These are phyloP conservation scores for Kwoniella pini DNA, from an alignment of 768 basidiomycete species.

Conservation along the genomic window DNA sequence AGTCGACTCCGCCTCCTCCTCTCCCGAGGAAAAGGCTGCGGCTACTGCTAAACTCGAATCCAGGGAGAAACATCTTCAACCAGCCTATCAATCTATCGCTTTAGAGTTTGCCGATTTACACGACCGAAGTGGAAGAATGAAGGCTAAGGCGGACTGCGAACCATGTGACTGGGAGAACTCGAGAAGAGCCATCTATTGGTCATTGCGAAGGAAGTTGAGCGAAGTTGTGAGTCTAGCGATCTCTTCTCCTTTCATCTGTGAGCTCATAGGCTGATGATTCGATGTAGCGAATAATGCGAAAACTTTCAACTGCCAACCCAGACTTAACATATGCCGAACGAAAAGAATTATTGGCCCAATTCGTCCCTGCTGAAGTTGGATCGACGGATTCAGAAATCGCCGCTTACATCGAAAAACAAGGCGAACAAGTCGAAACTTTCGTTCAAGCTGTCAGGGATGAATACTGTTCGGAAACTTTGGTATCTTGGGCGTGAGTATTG, in stretches of 20 bases:
- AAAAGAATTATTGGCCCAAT: slow-evolving; percentile 63
- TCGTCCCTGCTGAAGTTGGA: slow-evolving; percentile 56
- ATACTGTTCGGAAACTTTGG: slow-evolving; percentile 40
- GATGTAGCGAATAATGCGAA: slow-evolving; percentile 57
- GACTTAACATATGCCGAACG: slow-evolving; percentile 69
- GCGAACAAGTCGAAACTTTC: slow-evolving; percentile 33
- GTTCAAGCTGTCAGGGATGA: slow-evolving; percentile 38
- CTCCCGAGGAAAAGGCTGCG: slow-evolving; percentile 70
- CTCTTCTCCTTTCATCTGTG: slow-evolving; percentile 54
- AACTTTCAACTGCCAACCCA: slow-evolving; percentile 71
- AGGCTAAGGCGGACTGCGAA: slow-evolving; percentile 93
- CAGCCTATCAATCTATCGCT: slow-evolving; percentile 91
- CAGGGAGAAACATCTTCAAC: slow-evolving; percentile 77
- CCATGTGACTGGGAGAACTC: slow-evolving; percentile 83
- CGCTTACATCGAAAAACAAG: slow-evolving; percentile 38
- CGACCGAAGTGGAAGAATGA: slow-evolving; percentile 92
- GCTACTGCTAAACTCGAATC: slow-evolving; percentile 69
- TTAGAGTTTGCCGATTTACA: slow-evolving; percentile 90
- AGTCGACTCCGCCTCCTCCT: slow-evolving; percentile 72
- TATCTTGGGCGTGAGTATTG: slow-evolving; percentile 44
- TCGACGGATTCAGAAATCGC: slow-evolving; percentile 38
- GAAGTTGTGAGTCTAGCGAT: slow-evolving; percentile 58
- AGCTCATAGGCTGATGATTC: slow-evolving; percentile 56
- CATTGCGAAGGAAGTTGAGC: slow-evolving; percentile 62
- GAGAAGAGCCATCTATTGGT: slow-evolving; percentile 91